Conservation (phyloP, 1,139 yeast genomes). For the Hyphopichia pseudoburtonii region DNA sequence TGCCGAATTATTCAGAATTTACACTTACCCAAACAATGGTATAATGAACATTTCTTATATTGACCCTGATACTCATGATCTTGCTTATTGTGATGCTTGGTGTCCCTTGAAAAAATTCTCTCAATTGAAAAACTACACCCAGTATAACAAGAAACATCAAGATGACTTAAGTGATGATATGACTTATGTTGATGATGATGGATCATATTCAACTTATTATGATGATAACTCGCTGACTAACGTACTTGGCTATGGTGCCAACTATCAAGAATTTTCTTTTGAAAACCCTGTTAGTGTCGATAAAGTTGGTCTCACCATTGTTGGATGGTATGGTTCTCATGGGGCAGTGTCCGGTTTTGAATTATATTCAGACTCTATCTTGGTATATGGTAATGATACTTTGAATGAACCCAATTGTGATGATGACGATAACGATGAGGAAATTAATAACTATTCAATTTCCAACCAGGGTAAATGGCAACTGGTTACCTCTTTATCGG, state of each 20-base stretch:
- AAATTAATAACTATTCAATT: conserved; percentile 33
- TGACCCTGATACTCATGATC: conserved; percentile 63
- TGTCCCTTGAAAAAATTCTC: conserved; percentile 61
- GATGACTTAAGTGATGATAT: conserved; percentile 23
- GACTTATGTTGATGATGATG: conserved; percentile 33
- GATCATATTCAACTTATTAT: conserved; percentile 37
- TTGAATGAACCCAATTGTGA: conserved; percentile 68
- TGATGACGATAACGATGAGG: conserved; percentile 22
- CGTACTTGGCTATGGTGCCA: conserved; percentile 46
- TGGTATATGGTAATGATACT: conserved; percentile 69
- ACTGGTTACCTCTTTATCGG: conserved; percentile 23
- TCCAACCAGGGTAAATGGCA: conserved; percentile 33
- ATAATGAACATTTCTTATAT: conserved; percentile 88
- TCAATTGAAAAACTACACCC: conserved; percentile 25
- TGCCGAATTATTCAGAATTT: conserved; percentile 66
- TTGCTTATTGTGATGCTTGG: conserved; percentile 76
- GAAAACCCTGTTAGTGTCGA: conserved; percentile 67
- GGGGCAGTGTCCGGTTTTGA: conserved; percentile 76
- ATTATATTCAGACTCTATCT: conserved; percentile 62
- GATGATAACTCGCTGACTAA: conserved; percentile 43
- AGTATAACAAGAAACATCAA: conserved; percentile 18
- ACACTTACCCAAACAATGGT: conserved; percentile 79
- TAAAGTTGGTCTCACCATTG: conserved; percentile 62
- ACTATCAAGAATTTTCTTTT: conserved; percentile 79
- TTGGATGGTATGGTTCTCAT: conserved; percentile 66